Conservation (phyloP, 2,329 filamentous ascomycete species). For the Nigrospora sphaerica region DNA sequence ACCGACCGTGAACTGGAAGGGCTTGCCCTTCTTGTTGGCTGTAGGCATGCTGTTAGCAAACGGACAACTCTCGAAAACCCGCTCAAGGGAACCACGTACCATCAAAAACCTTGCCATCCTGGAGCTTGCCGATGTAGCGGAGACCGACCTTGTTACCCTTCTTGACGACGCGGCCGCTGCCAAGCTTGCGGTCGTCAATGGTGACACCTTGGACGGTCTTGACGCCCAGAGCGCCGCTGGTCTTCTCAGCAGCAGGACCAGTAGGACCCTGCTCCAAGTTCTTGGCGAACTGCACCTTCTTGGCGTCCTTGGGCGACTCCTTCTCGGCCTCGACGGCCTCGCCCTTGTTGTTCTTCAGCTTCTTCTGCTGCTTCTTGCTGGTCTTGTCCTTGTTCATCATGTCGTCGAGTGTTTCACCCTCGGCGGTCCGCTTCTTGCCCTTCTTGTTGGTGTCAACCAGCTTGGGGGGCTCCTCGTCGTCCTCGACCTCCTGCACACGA, state of each 20-base stretch:
- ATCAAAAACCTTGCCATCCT: slow-evolving; percentile 93
- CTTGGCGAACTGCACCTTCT: slow-evolving; percentile 96
- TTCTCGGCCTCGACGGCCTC: slow-evolving; percentile 63
- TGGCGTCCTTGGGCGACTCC: slow-evolving; percentile 48
- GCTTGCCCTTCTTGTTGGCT: slow-evolving; percentile 99
- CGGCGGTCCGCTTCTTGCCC: slow-evolving; percentile 88
- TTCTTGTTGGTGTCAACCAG: slow-evolving; percentile 53
- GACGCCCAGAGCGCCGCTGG: slow-evolving; percentile 55
- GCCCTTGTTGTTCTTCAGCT: slow-evolving; percentile 97
- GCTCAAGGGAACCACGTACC: slow-evolving; percentile 51
- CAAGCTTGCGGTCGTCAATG: slow-evolving; percentile 91
- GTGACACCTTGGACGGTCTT: slow-evolving; percentile 84
- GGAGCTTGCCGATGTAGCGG: slow-evolving; percentile 96
- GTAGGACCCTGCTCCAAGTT: slow-evolving; percentile 96
- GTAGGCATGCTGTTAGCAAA: slow-evolving; percentile 14
- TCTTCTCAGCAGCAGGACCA: slow-evolving; percentile 48
- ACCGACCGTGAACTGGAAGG: slow-evolving; percentile 93
- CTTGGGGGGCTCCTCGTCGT: slow-evolving; percentile 65
- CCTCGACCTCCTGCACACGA: slow-evolving; percentile 76
- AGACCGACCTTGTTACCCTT: slow-evolving; percentile 85
- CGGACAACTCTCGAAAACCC: slow-evolving; percentile 26
- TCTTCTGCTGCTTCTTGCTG: slow-evolving; percentile 97
- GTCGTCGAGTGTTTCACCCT: slow-evolving; percentile 66
- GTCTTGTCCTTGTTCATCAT: slow-evolving; percentile 80
- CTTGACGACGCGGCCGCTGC: slow-evolving; percentile 79